Percentiles rank a stretch among this genome's conserved stretches.
Conservation (phyloP, 2,329 filamentous ascomycete species). For the Talaromyces sp. region DNA sequence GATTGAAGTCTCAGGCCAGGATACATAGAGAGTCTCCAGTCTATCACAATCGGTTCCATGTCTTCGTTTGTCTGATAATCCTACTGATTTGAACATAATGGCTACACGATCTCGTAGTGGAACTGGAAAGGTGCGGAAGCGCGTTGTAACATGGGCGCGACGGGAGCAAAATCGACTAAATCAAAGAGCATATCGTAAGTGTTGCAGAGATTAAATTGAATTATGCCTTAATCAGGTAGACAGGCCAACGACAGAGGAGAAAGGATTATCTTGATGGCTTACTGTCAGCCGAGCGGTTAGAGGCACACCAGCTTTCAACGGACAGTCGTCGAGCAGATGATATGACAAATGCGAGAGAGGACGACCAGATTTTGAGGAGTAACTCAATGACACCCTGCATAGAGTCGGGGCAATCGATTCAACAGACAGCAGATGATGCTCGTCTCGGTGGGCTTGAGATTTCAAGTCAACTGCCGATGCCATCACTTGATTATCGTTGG, state of each 20-base stretch:
- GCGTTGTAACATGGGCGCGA: constrained; percentile 36
- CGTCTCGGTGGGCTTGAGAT: neutral
- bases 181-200: constrained; percentile 36
- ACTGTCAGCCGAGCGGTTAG: neutral
- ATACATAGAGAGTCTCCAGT: neutral
- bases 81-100: neutral
- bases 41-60: neutral
- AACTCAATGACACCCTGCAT: neutral
- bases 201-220: neutral
- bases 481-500: neutral
- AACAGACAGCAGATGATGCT: neutral
- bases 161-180: constrained; percentile 38
- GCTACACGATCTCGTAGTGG: neutral
- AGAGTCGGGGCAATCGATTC: neutral
- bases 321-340: neutral
- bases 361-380: neutral
- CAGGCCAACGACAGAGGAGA: constrained; percentile 1
- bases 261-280: neutral
- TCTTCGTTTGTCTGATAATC: neutral
- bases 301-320: neutral
- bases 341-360: neutral
- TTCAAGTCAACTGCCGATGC: neutral
- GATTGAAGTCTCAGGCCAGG: neutral
- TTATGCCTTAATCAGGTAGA: neutral
- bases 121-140: constrained; percentile 22